Base-by-base conservation (phyloP, 164 flowering plant species). In the Aristolochia fimbriata region DNA sequence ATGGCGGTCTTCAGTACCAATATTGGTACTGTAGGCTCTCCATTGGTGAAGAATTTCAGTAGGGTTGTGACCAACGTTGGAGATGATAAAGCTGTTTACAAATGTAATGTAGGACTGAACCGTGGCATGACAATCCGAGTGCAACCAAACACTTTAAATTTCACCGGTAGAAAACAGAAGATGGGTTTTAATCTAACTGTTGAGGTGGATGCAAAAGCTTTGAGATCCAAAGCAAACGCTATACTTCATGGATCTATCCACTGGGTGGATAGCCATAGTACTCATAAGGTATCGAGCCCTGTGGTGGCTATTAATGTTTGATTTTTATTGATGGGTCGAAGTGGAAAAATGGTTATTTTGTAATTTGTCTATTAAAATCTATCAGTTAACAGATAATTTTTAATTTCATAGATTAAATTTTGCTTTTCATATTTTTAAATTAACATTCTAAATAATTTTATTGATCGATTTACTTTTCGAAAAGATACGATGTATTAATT, bases 41-140 rank as follows among this genome's bases (percentile, higher is more conserved):
- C 62, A 0, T 57, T 70, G 15, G 63, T 27, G 31, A 23, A 37
- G 31, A 73, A 53, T 15, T 64, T 72, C 65, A 68, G 31, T 20
- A 73, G 74, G 47, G 66, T 60, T 7, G 48, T 69, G 66, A 75
- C 71, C 2, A 72, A 72, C 43, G 76, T 72, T 2, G 76, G 16
- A 23, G 65, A 62, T 25, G 52, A 47, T n/a, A 20, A 13, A 1
- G 49, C 65, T 1, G 20, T 15, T 21, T 76, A 71, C 68, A 46
- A 10, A n/a, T n/a, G n/a, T n/a, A n/a, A n/a, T n/a, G n/a, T n/a
- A n/a, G n/a, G n/a, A n/a, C n/a, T 24, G 73, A 77, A 10, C 8
- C 13, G n/a, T 11, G 71, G 80, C 10, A 69, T 77, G 77, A 66
- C 47, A 33, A 70, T 69, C 5, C 15, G 4, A 0, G 76, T 70